These are phyloP conservation scores for Coleophoma cylindrospora DNA, from an alignment of 2,329 filamentous ascomycete genomes.

Conservation along the genomic window DNA sequence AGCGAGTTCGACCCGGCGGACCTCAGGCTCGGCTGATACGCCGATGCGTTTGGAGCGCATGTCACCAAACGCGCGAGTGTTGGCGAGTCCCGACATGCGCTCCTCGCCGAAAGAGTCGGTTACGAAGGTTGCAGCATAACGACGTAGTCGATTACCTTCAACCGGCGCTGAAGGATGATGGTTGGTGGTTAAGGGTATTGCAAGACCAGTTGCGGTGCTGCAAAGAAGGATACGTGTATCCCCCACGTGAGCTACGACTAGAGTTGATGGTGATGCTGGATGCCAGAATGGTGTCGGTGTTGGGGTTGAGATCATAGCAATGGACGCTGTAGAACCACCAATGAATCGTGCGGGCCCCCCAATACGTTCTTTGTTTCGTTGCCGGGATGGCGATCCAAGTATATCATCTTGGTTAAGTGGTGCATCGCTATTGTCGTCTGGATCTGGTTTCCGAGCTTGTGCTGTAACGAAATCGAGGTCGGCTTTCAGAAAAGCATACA, in stretches of 20 bases:
- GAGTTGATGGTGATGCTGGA: conserved; percentile 74
- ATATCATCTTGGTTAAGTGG: conserved; percentile 85
- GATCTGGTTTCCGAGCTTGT: conserved; percentile 76
- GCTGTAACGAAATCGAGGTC: conserved; percentile 92
- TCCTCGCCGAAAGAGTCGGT: conserved; percentile 98
- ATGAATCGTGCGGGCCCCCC: conserved; percentile 78
- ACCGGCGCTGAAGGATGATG: conserved; percentile 87
- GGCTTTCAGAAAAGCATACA: conserved; percentile 88
- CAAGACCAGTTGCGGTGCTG: conserved; percentile 74
- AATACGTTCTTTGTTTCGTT: conserved; percentile 54
- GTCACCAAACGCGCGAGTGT: conserved; percentile 91
- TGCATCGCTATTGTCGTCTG: conserved; percentile 64
- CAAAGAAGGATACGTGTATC: conserved; percentile 90
- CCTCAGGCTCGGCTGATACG: conserved; percentile 89
- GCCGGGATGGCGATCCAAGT: conserved; percentile 57
- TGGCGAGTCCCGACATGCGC: conserved; percentile 87
- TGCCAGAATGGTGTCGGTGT: conserved; percentile 95
- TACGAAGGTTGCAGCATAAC: conserved; percentile 82
- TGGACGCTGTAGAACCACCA: conserved; percentile 86
- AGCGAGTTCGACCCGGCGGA: conserved; percentile 70
- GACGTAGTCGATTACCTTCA: conserved; percentile 77
- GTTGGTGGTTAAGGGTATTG: conserved; percentile 79
- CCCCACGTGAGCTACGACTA: conserved; percentile 86
- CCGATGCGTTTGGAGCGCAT: conserved; percentile 88
- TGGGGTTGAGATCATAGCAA: conserved; percentile 87